A percentile compares a stretch with the other conserved stretches of the same genome.
Evolutionary conservation across 2,329 filamentous ascomycete genomes (phyloP).

Genomic region (Aureobasidium sp.): DNA sequence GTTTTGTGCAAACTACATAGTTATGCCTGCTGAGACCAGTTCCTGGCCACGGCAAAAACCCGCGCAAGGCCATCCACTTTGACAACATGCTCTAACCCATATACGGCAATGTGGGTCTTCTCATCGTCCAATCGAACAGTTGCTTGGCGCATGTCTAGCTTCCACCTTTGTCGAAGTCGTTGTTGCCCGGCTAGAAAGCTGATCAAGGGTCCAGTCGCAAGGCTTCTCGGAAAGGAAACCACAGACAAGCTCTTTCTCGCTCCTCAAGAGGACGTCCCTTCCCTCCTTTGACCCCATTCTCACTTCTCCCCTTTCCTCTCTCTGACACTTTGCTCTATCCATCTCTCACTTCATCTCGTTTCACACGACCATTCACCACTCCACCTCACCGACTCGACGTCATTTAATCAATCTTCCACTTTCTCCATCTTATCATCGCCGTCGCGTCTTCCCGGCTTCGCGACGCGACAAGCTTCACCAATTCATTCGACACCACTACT

Average conservation of each 20-base stretch:
- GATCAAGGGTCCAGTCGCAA: slow-evolving; percentile 5
- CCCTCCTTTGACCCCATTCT: not conserved
- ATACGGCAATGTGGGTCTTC: not conserved
- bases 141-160: not conserved
- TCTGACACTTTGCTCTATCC: not conserved
- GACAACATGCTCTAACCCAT: not conserved
- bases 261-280: not conserved
- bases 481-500: not conserved
- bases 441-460: slow-evolving; percentile 6
- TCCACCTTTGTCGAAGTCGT: slow-evolving; percentile 2
- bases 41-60: not conserved
- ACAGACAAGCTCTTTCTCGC: not conserved
- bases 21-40: not conserved
- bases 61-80: slow-evolving; percentile 1
- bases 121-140: not conserved
- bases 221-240: not conserved
- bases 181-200: not conserved
- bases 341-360: not conserved
- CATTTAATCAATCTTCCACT: slow-evolving; percentile 11
- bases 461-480: slow-evolving; percentile 11
- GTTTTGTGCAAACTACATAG: not conserved
- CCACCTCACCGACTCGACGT: slow-evolving; percentile 3
- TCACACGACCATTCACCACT: not conserved
- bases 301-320: not conserved
- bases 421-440: slow-evolving; percentile 5